Evolutionary conservation across 192 early-diverging fungal genomes (phyloP).

Genomic region (Podila horticola): DNA sequence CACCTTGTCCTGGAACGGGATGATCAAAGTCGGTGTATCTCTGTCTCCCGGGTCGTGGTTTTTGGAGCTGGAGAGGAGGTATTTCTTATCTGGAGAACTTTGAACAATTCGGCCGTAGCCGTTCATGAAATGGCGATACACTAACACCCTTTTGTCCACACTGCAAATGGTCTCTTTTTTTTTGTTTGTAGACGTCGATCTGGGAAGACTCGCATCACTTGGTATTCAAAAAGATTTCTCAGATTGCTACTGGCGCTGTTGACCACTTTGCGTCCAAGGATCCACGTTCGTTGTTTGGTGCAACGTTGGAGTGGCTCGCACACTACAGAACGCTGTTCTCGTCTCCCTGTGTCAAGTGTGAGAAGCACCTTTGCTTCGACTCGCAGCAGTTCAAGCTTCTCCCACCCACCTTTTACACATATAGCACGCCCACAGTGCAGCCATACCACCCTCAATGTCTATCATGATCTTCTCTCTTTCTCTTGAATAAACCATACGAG

Average conservation of each 20-base stretch:
- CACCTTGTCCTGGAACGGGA: conserved; percentile 36
- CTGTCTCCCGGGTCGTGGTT: conserved; percentile 35
- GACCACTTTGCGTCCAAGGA: neutral
- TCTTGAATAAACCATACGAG: neutral
- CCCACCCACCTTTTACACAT: conserved; percentile 56
- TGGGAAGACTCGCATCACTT: conserved; percentile 3
- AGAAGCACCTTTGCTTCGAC: conserved; percentile 55
- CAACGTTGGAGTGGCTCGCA: neutral
- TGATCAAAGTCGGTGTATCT: conserved; percentile 20
- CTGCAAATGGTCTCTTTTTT: neutral
- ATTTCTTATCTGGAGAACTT: neutral
- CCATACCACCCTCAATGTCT: conserved; percentile 41
- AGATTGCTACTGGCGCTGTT: neutral
- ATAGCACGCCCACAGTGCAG: conserved; percentile 6
- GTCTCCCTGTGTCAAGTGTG: conserved; percentile 5
- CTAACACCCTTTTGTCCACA: neutral
- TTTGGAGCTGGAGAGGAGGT: conserved; percentile 48
- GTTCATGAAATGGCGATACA: neutral
- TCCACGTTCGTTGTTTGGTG: neutral
- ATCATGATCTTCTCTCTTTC: neutral
- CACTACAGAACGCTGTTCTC: neutral
- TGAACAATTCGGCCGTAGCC: too few relatives aligned
- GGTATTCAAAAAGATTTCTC: neutral
- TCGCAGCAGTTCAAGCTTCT: conserved; percentile 60
- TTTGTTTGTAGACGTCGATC: neutral